phyloP scores from a whole-genome alignment of 2,329 filamentous ascomycete species.

The Aspergillus thermomutatus region DNA sequence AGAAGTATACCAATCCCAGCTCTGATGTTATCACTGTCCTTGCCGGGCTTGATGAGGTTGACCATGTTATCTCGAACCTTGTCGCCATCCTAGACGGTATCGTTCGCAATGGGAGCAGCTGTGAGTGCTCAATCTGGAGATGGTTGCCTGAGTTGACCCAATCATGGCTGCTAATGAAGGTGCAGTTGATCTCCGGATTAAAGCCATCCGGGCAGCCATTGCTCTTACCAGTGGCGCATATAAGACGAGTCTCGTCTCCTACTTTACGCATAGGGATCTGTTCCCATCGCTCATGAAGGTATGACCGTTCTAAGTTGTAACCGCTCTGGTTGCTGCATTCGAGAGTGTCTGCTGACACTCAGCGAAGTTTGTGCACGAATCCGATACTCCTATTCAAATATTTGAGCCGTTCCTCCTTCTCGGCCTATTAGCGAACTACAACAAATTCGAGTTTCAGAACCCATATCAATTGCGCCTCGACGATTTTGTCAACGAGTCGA shows the following conservation, averaged over 20 bases:
- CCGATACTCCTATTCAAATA: slow-evolving; percentile 60
- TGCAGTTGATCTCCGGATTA: slow-evolving; percentile 69
- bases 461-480: slow-evolving; percentile 88
- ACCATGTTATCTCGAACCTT: slow-evolving; percentile 83
- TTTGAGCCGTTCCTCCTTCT: slow-evolving; percentile 78
- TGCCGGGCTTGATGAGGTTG: slow-evolving; percentile 83
- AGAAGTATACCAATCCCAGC: slow-evolving; percentile 91
- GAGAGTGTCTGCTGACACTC: slow-evolving; percentile 9
- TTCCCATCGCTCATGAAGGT: slow-evolving; percentile 96
- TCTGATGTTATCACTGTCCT: slow-evolving; percentile 90
- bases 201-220: slow-evolving; percentile 76
- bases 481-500: slow-evolving; percentile 89
- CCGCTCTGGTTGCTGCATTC: background rate
- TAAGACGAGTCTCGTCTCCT: slow-evolving; percentile 88
- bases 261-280: slow-evolving; percentile 89
- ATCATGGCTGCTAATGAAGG: slow-evolving; percentile 1
- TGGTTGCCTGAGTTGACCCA: background rate
- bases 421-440: slow-evolving; percentile 91
- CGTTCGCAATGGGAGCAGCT: slow-evolving; percentile 69
- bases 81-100: slow-evolving; percentile 77
- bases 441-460: slow-evolving; percentile 98
- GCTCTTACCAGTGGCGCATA: slow-evolving; percentile 91
- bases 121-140: slow-evolving; percentile 48
- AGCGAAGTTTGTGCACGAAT: slow-evolving; percentile 74
- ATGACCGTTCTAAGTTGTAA: slow-evolving; percentile 15